A percentile compares a stretch with the other conserved stretches of the same genome.
Conservation (phyloP, 1,284 basidiomycete genomes). For the Rhodotorula sp. region DNA sequence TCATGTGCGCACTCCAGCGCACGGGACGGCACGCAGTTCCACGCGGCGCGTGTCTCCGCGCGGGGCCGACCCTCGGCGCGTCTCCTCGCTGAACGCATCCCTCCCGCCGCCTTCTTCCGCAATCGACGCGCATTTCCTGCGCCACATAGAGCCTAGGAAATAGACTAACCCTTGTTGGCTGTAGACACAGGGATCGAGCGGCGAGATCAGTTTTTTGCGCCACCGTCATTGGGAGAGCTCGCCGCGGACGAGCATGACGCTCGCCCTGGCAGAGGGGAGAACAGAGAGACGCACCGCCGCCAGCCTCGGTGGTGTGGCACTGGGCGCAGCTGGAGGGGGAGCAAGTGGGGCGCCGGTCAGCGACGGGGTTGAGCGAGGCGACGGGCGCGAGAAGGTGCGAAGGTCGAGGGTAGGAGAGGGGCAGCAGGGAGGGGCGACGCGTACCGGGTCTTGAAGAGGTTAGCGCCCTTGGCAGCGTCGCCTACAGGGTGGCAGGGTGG, state of each 20-base stretch:
- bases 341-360: background rate
- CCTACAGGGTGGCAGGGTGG: constrained; percentile 57
- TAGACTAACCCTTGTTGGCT: constrained; percentile 42
- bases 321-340: constrained; percentile 74
- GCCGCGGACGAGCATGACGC: background rate
- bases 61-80: too few relatives aligned
- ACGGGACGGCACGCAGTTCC: too few relatives aligned
- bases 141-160: background rate
- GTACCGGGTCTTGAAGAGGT: constrained; percentile 49
- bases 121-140: background rate
- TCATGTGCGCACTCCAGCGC: too few relatives aligned
- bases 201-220: constrained; percentile 10
- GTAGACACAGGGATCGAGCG: background rate
- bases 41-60: too few relatives aligned
- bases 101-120: too few relatives aligned
- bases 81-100: background rate
- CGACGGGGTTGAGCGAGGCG: background rate
- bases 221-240: background rate
- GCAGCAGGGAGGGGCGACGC: background rate
- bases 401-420: background rate
- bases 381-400: background rate
- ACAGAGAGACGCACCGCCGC: constrained; percentile 63
- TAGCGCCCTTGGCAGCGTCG: constrained; percentile 83
- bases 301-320: constrained; percentile 87
- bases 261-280: background rate